Conservation (phyloP, 257 asterid species). For the Solanum gracilifrons region DNA sequence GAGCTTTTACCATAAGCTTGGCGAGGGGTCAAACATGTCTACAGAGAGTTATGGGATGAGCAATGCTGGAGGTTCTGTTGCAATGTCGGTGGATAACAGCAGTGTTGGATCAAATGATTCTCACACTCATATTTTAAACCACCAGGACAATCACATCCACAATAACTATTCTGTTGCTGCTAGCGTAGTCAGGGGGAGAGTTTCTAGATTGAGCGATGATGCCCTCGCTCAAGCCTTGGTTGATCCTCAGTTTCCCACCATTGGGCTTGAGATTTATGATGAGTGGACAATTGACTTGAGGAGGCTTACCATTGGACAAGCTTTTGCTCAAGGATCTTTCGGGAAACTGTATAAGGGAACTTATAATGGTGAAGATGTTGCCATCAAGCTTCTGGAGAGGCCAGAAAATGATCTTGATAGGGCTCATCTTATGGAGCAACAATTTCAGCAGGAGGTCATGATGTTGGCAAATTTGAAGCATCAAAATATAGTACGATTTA, state of each 20-base stretch:
- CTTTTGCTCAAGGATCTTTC: slow-evolving; percentile 96
- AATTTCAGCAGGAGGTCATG: slow-evolving; percentile 96
- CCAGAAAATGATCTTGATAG: slow-evolving; percentile 76
- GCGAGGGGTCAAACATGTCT: slow-evolving; percentile 87
- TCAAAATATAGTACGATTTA: slow-evolving; percentile 86
- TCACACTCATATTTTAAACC: slow-evolving; percentile 67
- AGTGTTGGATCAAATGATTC: slow-evolving; percentile 88
- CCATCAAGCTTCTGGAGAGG: slow-evolving; percentile 87
- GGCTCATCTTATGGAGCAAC: slow-evolving; percentile 90
- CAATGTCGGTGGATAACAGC: slow-evolving; percentile 81
- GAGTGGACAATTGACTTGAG: slow-evolving; percentile 92
- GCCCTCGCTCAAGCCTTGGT: slow-evolving; percentile 91
- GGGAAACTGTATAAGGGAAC: slow-evolving; percentile 91
- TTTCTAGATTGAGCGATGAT: slow-evolving; percentile 59
- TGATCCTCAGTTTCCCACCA: slow-evolving; percentile 72
- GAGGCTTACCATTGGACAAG: slow-evolving; percentile 91
- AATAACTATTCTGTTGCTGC: slow-evolving; percentile 66
- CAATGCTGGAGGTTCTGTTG: slow-evolving; percentile 88
- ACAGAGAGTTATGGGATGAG: slow-evolving; percentile 73
- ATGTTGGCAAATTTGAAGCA: slow-evolving; percentile 84
- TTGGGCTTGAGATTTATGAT: slow-evolving; percentile 75
- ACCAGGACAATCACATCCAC: slow-evolving; percentile 59
- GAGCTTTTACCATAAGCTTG: slow-evolving; percentile 72
- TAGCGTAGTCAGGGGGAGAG: slow-evolving; percentile 59
- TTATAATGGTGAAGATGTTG: slow-evolving; percentile 86